phyloP scores from a whole-genome alignment of 2,329 filamentous ascomycete species.

The Diaporthe amygdali region DNA sequence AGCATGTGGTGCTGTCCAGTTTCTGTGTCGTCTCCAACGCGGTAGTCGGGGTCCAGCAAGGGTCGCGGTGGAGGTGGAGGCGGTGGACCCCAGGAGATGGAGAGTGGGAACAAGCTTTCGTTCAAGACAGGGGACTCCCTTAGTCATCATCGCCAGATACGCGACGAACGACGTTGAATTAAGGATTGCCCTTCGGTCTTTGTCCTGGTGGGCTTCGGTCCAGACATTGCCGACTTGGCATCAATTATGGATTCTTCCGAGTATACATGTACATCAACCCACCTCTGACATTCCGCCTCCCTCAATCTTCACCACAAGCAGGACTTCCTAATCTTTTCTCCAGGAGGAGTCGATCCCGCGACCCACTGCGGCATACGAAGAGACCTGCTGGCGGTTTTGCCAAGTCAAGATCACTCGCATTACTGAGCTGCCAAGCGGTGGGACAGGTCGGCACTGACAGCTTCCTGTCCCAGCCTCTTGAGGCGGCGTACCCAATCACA shows the following conservation, averaged over 20 bases:
- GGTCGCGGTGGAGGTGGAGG: neutral
- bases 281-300: neutral
- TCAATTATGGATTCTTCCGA: neutral
- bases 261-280: neutral
- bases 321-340: neutral
- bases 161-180: conserved; percentile 1
- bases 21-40: neutral
- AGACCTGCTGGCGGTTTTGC: neutral
- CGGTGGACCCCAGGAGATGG: neutral
- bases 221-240: neutral
- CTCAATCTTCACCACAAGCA: neutral
- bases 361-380: neutral
- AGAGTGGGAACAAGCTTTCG: conserved; percentile 1
- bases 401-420: neutral
- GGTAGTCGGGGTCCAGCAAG: neutral
- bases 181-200: neutral
- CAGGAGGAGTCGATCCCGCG: neutral
- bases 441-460: conserved; percentile 2
- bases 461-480: neutral
- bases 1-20: neutral
- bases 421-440: conserved; percentile 4
- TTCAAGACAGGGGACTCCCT: neutral
- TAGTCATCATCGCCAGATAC: neutral
- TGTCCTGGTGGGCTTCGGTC: neutral
- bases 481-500: neutral